phyloP scores from a whole-genome alignment of 495 filamentous ascomycete species.

The Penicillium canariense region DNA sequence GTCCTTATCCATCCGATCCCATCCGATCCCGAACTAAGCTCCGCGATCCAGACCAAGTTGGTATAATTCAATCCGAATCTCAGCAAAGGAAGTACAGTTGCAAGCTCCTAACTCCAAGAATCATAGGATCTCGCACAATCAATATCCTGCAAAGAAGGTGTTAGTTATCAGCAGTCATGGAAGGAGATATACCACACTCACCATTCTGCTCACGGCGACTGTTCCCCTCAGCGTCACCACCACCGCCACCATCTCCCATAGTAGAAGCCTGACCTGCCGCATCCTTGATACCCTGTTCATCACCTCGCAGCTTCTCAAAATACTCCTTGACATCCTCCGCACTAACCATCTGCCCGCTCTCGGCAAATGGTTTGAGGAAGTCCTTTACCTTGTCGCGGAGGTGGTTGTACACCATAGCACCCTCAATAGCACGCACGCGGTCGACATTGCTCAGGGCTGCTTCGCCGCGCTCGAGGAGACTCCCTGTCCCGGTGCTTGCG shows the following conservation, averaged over 20 bases:
- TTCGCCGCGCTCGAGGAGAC: constrained; percentile 84
- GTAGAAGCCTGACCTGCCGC: constrained; percentile 38
- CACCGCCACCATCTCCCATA: constrained; percentile 17
- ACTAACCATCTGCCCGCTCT: constrained; percentile 77
- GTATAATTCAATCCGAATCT: not conserved
- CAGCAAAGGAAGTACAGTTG: not conserved
- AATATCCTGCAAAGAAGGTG: constrained; percentile 2
- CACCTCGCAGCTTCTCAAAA: constrained; percentile 89
- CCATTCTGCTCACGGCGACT: constrained; percentile 40
- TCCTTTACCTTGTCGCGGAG: constrained; percentile 90
- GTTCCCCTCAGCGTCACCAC: constrained; percentile 22
- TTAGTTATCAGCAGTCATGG: not conserved
- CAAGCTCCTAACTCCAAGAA: not conserved
- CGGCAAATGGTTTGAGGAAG: constrained; percentile 90
- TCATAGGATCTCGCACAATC: not conserved
- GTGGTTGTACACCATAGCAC: constrained; percentile 95
- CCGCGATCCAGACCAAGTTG: not conserved
- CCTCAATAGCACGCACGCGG: constrained; percentile 89
- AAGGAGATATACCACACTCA: constrained; percentile 12
- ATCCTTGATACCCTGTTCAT: constrained; percentile 60
- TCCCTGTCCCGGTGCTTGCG: constrained; percentile 62
- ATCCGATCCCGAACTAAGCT: not conserved
- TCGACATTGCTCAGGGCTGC: constrained; percentile 86
- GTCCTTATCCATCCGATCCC: not conserved
- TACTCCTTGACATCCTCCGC: constrained; percentile 95